phyloP scores from a whole-genome alignment of 1,284 basidiomycete species.

The Chiua sp. region DNA sequence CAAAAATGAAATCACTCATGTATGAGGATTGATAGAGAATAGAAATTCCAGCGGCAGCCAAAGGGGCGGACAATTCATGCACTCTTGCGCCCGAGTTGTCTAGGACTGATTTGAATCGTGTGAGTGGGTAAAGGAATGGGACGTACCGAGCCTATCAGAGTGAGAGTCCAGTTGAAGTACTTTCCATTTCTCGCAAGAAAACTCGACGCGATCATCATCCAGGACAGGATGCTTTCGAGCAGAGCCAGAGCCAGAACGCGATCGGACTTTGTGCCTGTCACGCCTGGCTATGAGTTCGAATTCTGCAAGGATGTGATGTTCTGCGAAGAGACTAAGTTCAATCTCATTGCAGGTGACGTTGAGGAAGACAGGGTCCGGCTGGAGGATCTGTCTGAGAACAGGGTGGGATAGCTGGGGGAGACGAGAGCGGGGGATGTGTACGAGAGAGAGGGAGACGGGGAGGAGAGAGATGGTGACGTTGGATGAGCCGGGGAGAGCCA shows the following conservation, averaged over 20 bases:
- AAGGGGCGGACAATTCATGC: conserved; percentile 77
- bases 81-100: conserved; percentile 77
- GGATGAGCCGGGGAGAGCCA: conserved; percentile 32
- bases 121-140: background rate
- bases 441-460: conserved; percentile 70
- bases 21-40: conserved; percentile 88
- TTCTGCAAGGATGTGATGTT: conserved; percentile 58
- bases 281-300: conserved; percentile 66
- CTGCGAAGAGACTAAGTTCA: conserved; percentile 75
- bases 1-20: conserved; percentile 85
- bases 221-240: conserved; percentile 32
- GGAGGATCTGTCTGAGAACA: conserved; percentile 70
- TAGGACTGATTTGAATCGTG: conserved; percentile 31
- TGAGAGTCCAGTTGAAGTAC: conserved; percentile 82
- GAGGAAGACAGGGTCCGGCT: conserved; percentile 67
- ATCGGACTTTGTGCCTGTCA: conserved; percentile 55
- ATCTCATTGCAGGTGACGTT: conserved; percentile 78
- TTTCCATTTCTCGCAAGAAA: conserved; percentile 73
- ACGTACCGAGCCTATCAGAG: conserved; percentile 64
- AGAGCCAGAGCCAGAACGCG: conserved; percentile 44
- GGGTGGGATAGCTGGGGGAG: conserved; percentile 62
- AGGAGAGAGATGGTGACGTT: conserved; percentile 70
- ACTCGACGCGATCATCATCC: conserved; percentile 59
- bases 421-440: conserved; percentile 71
- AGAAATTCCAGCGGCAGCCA: conserved; percentile 81